Base-by-base conservation (phyloP, 2,329 filamentous ascomycete genomes). In the Hymenoscyphus occultus region DNA sequence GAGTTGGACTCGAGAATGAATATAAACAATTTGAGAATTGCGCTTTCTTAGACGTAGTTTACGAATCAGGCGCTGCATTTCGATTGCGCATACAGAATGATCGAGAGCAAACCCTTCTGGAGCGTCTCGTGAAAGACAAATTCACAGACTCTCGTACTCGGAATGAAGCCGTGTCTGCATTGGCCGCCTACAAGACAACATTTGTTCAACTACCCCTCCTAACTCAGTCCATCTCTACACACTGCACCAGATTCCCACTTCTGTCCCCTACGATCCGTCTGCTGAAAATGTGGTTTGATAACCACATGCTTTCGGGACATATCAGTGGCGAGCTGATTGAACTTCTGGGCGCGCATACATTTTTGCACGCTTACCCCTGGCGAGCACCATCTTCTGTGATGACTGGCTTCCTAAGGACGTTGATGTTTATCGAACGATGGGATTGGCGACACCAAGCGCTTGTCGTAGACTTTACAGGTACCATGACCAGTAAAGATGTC, bases 81-180 rank as follows among this genome's bases (percentile, higher is more conserved):
- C 90, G 94, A 5, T 79, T 98, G 39, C 88, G 94, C 57, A 92
- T 98, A 66, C 89, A 96, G 73, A 91, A 93, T 75, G 95, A 98
- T 67, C 85, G 93, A 58, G 95, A 98, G 74, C 87, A 92, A 71
- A 86, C 84, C 0, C 82, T 98, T 0, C 83, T 98, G 4, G 89
- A 95, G 70, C 87, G 89, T n/a, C 86, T 88, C 66, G 81, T 92
- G 58, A 91, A 90, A 74, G 89, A 93, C 74, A 92, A 90, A 74
- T 84, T 83, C 0, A 77, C 89, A 1, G 87, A 89, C 61, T 84
- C 85, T 16, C 83, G 84, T 56, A 80, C 83, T 19, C 87, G 90
- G 64, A 89, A 93, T 68, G 84, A 90, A 56, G 84, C 90, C 28
- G 88, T 90, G 7, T 80, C 84, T 28, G 87, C 90, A 2, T 84